These are phyloP conservation scores for Microglena sp. DNA, from an alignment of 139 green algal species.

Conservation along the genomic window DNA sequence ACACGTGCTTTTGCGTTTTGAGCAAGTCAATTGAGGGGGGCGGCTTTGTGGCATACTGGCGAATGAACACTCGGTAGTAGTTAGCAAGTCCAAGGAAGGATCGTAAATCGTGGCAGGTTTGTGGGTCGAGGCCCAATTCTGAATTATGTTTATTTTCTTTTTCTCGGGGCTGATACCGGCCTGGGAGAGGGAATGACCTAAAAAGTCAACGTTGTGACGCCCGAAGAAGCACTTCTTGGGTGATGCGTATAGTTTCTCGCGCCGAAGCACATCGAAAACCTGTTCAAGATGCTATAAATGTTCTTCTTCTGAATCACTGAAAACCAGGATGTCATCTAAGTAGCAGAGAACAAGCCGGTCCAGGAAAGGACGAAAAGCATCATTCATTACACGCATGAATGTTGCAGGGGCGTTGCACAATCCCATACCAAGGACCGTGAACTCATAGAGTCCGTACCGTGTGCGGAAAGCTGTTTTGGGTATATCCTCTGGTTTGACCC, in stretches of 20 bases:
- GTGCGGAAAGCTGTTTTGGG: constrained; percentile 44
- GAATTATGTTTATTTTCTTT: neutral
- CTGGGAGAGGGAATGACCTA: neutral
- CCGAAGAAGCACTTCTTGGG: constrained; percentile 34
- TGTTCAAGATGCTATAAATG: constrained; percentile 31
- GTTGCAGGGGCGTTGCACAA: constrained; percentile 45
- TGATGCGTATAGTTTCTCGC: constrained; percentile 22
- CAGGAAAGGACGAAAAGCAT: constrained; percentile 22
- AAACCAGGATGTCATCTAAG: constrained; percentile 38
- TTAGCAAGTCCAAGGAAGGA: constrained; percentile 6
- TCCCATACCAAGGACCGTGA: constrained; percentile 30
- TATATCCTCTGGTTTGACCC: constrained; percentile 21
- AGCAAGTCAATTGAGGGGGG: too few relatives aligned
- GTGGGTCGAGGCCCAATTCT: constrained; percentile 2
- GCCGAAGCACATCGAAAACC: constrained; percentile 14
- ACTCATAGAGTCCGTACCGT: constrained; percentile 38
- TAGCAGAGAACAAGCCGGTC: constrained; percentile 27
- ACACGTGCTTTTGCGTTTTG: too few relatives aligned
- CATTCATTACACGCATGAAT: constrained; percentile 48
- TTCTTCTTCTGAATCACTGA: constrained; percentile 23
- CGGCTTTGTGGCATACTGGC: too few relatives aligned
- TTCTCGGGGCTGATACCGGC: neutral
- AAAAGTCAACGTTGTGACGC: neutral
- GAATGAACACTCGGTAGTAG: too few relatives aligned
- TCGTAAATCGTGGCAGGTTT: neutral